Percentiles rank a stretch among this genome's conserved stretches.
phyloP scores from a whole-genome alignment of 1,284 basidiomycete species.

The Apiotrichum montevideense region DNA sequence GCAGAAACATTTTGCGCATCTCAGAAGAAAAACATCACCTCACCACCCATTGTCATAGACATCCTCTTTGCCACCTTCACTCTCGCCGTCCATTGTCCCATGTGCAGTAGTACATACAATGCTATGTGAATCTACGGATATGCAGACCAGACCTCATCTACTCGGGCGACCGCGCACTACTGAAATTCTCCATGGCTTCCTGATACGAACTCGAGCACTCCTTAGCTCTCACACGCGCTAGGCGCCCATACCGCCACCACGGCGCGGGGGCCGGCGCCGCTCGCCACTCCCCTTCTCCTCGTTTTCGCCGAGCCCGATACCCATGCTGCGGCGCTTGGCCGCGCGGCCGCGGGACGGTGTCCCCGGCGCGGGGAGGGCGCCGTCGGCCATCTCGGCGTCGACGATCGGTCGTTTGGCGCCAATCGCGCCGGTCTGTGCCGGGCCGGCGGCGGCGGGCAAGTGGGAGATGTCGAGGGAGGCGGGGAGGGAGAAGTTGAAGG shows the following conservation, averaged over 20 bases:
- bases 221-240: background rate
- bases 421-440: conserved; percentile 9
- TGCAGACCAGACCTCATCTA: background rate
- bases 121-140: background rate
- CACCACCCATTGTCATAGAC: too few relatives aligned
- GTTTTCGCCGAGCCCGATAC: conserved; percentile 1
- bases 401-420: conserved; percentile 17
- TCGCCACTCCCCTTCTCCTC: conserved; percentile 1
- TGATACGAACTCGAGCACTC: background rate
- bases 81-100: too few relatives aligned
- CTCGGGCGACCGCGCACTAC: background rate
- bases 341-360: conserved; percentile 10
- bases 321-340: conserved; percentile 12
- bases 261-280: background rate
- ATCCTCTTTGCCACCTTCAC: too few relatives aligned
- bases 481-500: conserved; percentile 18
- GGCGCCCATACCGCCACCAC: background rate
- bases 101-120: conserved; percentile 13
- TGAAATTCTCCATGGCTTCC: background rate
- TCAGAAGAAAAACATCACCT: too few relatives aligned
- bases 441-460: background rate
- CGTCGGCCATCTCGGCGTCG: conserved; percentile 15
- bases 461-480: background rate
- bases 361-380: background rate
- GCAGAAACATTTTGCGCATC: too few relatives aligned